Evolutionary conservation across 2,329 filamentous ascomycete genomes (phyloP).

Genomic region (Alternaria triticimaculans): DNA sequence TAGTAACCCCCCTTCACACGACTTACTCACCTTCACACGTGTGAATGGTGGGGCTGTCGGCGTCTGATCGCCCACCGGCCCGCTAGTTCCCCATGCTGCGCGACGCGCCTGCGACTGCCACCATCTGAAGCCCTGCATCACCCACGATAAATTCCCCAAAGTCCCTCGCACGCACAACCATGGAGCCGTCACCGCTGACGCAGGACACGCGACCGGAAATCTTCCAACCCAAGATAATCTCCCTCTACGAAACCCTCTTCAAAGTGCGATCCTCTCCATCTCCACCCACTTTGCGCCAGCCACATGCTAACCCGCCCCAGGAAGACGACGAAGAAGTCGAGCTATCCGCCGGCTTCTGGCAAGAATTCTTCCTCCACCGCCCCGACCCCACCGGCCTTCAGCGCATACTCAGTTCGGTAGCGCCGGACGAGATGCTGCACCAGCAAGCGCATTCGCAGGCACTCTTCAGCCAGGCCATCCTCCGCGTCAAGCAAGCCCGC

Average conservation of each 20-base stretch:
- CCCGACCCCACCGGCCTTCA: slow-evolving; percentile 76
- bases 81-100: slow-evolving; percentile 6
- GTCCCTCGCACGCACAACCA: slow-evolving; percentile 44
- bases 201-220: slow-evolving; percentile 88
- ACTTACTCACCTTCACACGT: neutral
- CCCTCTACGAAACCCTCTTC: slow-evolving; percentile 87
- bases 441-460: slow-evolving; percentile 77
- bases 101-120: slow-evolving; percentile 3
- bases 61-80: slow-evolving; percentile 12
- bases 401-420: slow-evolving; percentile 71
- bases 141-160: neutral
- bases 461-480: slow-evolving; percentile 77
- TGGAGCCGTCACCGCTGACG: slow-evolving; percentile 92
- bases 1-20: neutral
- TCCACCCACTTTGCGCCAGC: neutral
- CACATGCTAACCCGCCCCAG: slow-evolving; percentile 47
- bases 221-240: slow-evolving; percentile 93
- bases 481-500: slow-evolving; percentile 67
- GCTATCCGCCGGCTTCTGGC: slow-evolving; percentile 90
- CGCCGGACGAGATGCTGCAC: slow-evolving; percentile 76
- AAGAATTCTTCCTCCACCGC: slow-evolving; percentile 89
- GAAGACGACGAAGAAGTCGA: slow-evolving; percentile 66
- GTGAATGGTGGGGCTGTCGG: slow-evolving; percentile 19
- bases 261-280: slow-evolving; percentile 48
- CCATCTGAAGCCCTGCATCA: neutral